A percentile compares a stretch with the other conserved stretches of the same genome.
phyloP scores from a whole-genome alignment of 1,139 yeast species.

The Sugiyamaella grinbergsii region DNA sequence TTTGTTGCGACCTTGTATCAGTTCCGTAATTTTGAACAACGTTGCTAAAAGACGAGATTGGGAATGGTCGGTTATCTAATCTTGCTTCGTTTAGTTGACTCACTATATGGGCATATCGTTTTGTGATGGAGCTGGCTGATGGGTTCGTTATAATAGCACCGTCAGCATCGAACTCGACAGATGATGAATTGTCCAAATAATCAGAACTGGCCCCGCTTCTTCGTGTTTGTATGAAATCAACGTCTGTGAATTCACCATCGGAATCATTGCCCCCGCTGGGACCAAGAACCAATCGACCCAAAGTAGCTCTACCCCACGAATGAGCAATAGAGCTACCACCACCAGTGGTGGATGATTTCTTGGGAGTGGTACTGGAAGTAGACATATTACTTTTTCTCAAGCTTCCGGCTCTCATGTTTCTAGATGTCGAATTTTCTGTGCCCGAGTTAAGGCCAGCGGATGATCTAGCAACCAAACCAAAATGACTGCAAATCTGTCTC shows the following conservation, averaged over 20 bases:
- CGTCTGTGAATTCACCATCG: slow-evolving; percentile 37
- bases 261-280: slow-evolving; percentile 36
- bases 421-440: neutral
- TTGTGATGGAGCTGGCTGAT: slow-evolving; percentile 28
- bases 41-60: slow-evolving; percentile 57
- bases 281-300: slow-evolving; percentile 44
- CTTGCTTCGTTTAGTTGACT: slow-evolving; percentile 71
- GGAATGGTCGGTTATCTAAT: slow-evolving; percentile 52
- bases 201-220: slow-evolving; percentile 21
- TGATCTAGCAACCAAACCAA: slow-evolving; percentile 50
- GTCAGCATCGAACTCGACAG: slow-evolving; percentile 14
- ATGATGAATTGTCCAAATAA: slow-evolving; percentile 13
- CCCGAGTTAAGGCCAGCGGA: too few relatives aligned
- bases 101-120: slow-evolving; percentile 71
- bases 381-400: slow-evolving; percentile 3
- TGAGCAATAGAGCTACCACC: slow-evolving; percentile 16
- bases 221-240: slow-evolving; percentile 34
- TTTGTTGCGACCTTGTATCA: slow-evolving; percentile 43
- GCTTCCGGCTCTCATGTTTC: slow-evolving; percentile 5
- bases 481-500: slow-evolving; percentile 67
- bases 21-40: slow-evolving; percentile 39
- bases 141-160: neutral
- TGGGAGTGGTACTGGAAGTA: slow-evolving; percentile 13
- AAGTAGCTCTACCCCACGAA: slow-evolving; percentile 40
- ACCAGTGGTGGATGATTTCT: neutral